Base-by-base conservation (phyloP, 2,329 filamentous ascomycete genomes). In the Coleophoma eucalyptorum region DNA sequence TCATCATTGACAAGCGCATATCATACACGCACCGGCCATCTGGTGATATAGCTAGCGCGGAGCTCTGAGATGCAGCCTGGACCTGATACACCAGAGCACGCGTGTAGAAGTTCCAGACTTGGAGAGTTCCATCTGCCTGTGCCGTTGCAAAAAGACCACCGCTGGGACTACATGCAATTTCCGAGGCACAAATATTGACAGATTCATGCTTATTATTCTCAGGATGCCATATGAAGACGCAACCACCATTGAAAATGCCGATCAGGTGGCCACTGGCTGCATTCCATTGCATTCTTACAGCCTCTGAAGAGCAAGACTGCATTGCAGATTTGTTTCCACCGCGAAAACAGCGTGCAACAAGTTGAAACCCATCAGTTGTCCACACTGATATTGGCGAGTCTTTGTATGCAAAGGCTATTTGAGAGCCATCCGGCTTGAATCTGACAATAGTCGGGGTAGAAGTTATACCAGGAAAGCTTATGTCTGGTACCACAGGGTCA, bases 51-150 rank as follows among this genome's bases (percentile, higher is more conserved):
- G 48, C 41, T 26, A 50, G 44, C 15, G 41, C 48, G 26, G 40
- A 44, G 38, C 40, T 45, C 16, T 44, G 48, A 44, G 48, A 44
- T 50, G 40, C 48, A 45, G 48, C 40, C 26, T 37, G 35, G 33
- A 50, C 41, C 44, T 50, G 48, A 50, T 45, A 50, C 32, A 45
- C 41, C 32, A 40, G 41, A 37, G 48, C 16, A 40, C 40, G 44
- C 26, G 40, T 44, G 16, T 45, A 10, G 52, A 52, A 53, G 50
- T 55, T 44, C 56, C 58, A 53, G 18, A 66, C 48, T 34, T 54
- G 57, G n/a, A 58, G 32, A n/a, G n/a, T 48, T 40, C 56, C 58
- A 43, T 57, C 52, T 34, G 16, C 15, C 31, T 50, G 41, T 26
- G 31, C 48, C 15, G 37, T 40, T 40, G 37, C 37, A n/a, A 40